Conservation (phyloP, 345 rosid species). For the Hibiscus mutabilis region DNA sequence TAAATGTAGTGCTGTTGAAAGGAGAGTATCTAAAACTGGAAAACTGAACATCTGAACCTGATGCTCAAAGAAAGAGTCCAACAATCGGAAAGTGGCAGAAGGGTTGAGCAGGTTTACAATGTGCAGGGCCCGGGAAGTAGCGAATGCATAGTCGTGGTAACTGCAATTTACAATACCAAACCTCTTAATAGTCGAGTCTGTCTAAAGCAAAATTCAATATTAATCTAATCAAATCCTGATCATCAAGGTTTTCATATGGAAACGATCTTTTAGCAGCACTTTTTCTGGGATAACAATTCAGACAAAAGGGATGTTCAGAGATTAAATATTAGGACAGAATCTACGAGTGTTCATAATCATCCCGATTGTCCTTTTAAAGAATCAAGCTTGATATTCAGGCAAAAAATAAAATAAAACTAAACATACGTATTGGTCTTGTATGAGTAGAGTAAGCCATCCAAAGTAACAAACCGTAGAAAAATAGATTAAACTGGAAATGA, state of each 20-base stretch:
- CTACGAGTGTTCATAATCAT: background rate
- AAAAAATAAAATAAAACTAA: too few relatives aligned
- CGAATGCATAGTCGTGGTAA: conserved; percentile 82
- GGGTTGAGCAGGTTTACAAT: conserved; percentile 44
- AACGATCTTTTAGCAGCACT: background rate
- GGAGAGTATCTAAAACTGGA: background rate
- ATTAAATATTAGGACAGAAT: background rate
- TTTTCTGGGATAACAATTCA: background rate
- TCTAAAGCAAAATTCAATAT: background rate
- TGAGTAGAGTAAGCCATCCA: background rate
- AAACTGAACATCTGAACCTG: conserved; percentile 45
- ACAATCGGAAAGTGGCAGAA: conserved; percentile 51
- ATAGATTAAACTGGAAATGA: background rate
- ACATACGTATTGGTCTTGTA: background rate
- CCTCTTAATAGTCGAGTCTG: background rate
- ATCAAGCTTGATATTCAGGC: background rate
- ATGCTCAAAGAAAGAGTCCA: conserved; percentile 60
- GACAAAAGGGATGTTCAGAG: background rate
- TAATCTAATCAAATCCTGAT: background rate
- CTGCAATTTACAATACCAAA: conserved; percentile 32
- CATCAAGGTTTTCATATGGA: background rate
- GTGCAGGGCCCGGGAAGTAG: conserved; percentile 71
- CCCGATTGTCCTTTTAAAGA: background rate
- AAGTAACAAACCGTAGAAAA: background rate
- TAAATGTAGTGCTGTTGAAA: background rate